Percentiles rank a stretch among this genome's conserved stretches.
Conservation (phyloP, 768 basidiomycete genomes). For the Phanerochaete carnosa region DNA sequence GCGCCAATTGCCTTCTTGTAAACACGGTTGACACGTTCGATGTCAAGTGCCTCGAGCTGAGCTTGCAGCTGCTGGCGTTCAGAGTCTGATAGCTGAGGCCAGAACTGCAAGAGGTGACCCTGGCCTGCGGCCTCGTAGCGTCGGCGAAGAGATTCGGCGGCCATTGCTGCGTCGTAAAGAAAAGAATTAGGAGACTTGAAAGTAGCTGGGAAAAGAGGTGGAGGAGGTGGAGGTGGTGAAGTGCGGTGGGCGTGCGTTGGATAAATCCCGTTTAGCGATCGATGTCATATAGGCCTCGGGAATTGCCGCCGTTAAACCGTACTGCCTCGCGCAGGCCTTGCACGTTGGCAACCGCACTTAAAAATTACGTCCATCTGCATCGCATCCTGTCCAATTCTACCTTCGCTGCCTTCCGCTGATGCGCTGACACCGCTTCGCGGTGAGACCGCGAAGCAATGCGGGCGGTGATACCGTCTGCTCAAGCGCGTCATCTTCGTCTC, state of each 20-base stretch:
- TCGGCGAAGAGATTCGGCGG: slow-evolving; percentile 51
- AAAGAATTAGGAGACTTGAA: neutral
- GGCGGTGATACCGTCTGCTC: neutral
- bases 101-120: slow-evolving; percentile 88
- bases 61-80: slow-evolving; percentile 61
- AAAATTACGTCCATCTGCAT: neutral
- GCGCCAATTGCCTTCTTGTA: slow-evolving; percentile 71
- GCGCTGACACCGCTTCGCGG: neutral
- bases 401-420: neutral
- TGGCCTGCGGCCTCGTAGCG: slow-evolving; percentile 82
- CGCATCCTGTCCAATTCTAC: neutral
- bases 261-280: neutral
- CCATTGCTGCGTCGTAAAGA: slow-evolving; percentile 35
- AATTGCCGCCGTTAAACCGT: slow-evolving; percentile 5
- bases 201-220: neutral
- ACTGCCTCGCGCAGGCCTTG: slow-evolving; percentile 6
- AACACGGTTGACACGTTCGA: slow-evolving; percentile 88
- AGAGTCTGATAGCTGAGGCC: slow-evolving; percentile 59
- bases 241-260: slow-evolving; percentile 2
- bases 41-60: slow-evolving; percentile 81
- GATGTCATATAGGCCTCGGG: slow-evolving; percentile 6
- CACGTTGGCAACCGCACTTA: neutral
- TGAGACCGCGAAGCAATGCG: neutral
- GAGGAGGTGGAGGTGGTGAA: slow-evolving; percentile 2
- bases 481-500: neutral